Evolutionary conservation across 2,329 filamentous ascomycete species (phyloP), one percentile per base, ranked within the genome.

Genomic region (Apiospora pterosperma): DNA sequence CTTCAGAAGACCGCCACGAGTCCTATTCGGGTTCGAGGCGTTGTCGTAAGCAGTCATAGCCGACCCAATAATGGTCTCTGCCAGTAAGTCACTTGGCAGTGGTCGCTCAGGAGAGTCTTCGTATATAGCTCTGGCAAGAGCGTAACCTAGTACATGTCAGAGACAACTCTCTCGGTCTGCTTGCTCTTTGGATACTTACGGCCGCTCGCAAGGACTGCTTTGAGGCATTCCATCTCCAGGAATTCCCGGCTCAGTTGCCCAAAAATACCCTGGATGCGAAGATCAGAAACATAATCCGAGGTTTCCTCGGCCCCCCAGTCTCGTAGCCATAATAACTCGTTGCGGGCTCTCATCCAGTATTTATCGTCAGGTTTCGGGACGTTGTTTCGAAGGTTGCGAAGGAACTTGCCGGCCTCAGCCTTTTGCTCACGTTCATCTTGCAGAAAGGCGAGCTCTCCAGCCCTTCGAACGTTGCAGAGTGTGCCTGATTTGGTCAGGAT

Each of bases 11-110:
- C 90, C 90, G 19, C 92, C 92, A 68, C 92, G 84, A 2, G 86
- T 91, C 63, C 87, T 87, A 70, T 95, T 93, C 0, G 91, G 90
- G 71, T 96, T 96, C 25, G 90, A 92, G 3, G 92, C 92, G 72
- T 92, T 92, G 72, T 96, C 92, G 72, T 93, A 96, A 4, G 90
- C 85, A 63, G 85, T 82, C 79, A 93, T 84, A 1, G 90, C 89
- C 59, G 88, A 82, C 1, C 81, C 81, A 48, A 91, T 79, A 10
- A 93, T 80, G 1, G 87, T 86, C 5, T 87, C 82, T 71, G 88
- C 85, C 1, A 92, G 77, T 7, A 82, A 74, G 3, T 82, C 76
- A 3, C 74, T 71, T 2, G 82, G 71, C 3, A 92, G 78, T 5
- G 84, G 83, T 4, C 74, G 76, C 21, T 85, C 79, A 2, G 78